Evolutionary conservation across 164 flowering plant species (phyloP).

Genomic region (Vitis rotundifolia): DNA sequence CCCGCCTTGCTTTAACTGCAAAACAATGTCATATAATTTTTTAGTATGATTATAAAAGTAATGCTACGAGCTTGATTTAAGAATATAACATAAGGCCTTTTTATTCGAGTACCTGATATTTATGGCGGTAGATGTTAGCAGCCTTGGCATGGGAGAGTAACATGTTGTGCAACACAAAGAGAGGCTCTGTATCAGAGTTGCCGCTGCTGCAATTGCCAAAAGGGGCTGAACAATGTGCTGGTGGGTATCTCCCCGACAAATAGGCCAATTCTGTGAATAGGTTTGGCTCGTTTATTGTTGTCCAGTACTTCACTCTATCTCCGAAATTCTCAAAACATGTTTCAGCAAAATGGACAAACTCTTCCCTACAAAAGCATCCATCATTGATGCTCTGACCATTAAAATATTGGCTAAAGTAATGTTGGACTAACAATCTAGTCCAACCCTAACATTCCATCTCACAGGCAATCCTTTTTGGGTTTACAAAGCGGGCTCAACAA

Average conservation of each 20-base stretch:
- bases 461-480: no score
- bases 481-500: no score
- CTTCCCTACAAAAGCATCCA: slow-evolving; percentile 35
- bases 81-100: no score
- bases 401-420: no score
- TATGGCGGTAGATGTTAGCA: slow-evolving; percentile 29
- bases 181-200: slow-evolving; percentile 48
- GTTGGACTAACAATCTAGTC: no score
- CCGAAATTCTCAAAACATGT: slow-evolving; percentile 48
- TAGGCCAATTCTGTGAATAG: slow-evolving; percentile 23
- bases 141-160: slow-evolving; percentile 49
- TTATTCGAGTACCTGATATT: slow-evolving; percentile 25
- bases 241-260: slow-evolving; percentile 32
- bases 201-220: slow-evolving; percentile 53
- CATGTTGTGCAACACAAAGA: slow-evolving; percentile 45
- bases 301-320: slow-evolving; percentile 54
- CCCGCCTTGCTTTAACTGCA: no score
- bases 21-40: no score
- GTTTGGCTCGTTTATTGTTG: slow-evolving; percentile 56
- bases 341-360: slow-evolving; percentile 41
- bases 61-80: no score
- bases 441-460: no score
- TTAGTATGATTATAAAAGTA: no score
- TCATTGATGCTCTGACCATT: no score
- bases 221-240: slow-evolving; percentile 52